A percentile compares a stretch with the other conserved stretches of the same genome.
Evolutionary conservation across 768 basidiomycete genomes (phyloP).

Genomic region (Royoungia palumana): DNA sequence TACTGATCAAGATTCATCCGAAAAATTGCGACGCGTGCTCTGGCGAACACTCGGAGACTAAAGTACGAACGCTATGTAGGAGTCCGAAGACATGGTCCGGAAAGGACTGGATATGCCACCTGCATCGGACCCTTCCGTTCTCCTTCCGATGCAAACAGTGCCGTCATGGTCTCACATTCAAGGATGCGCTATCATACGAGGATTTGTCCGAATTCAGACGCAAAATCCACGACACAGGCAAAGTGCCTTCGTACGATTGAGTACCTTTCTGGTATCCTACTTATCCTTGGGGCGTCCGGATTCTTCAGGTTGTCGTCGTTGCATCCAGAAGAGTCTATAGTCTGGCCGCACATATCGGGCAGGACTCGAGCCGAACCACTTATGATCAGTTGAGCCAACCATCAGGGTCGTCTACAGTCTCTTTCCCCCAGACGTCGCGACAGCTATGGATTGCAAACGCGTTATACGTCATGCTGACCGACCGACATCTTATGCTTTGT

Average conservation of each 20-base stretch:
- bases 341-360: constrained; percentile 7
- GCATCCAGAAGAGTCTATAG: constrained; percentile 4
- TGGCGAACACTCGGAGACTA: background rate
- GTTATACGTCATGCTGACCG: constrained; percentile 1
- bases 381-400: background rate
- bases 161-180: background rate
- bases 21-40: background rate
- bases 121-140: constrained; percentile 2
- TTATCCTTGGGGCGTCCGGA: background rate
- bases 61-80: constrained; percentile 8
- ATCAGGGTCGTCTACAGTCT: constrained; percentile 7
- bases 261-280: background rate
- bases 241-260: background rate
- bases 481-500: background rate
- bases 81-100: constrained; percentile 7
- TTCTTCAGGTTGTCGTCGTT: constrained; percentile 7
- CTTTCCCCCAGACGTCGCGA: background rate
- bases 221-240: too few species aligned
- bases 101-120: background rate
- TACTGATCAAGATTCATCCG: background rate
- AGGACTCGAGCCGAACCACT: constrained; percentile 1
- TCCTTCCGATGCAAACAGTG: constrained; percentile 6
- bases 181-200: constrained; percentile 2
- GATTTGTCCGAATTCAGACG: constrained; percentile 1
- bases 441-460: background rate